Percentiles rank a stretch among this genome's conserved stretches.
These are phyloP conservation scores for Stephanocyclus meneghinianus DNA, from an alignment of 352 stramenopile species.

Conservation along the genomic window DNA sequence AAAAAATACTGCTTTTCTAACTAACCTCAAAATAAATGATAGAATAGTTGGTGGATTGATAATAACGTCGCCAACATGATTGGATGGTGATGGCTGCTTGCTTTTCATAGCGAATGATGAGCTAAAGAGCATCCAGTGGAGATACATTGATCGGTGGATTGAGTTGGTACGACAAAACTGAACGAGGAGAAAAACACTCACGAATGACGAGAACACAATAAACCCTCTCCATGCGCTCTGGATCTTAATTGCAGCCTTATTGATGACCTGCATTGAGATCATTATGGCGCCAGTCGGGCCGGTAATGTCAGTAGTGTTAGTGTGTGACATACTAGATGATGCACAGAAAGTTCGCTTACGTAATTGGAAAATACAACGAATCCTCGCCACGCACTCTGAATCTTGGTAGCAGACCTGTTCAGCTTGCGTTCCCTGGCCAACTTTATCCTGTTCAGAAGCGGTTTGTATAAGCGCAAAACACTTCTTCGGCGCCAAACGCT, in stretches of 20 bases:
- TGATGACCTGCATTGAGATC: conserved; percentile 14
- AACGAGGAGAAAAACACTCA: background rate
- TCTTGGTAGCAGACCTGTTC: conserved; percentile 52
- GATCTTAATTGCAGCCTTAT: conserved; percentile 33
- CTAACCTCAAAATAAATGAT: conserved; percentile 42
- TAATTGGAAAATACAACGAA: conserved; percentile 32
- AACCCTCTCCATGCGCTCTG: conserved; percentile 53
- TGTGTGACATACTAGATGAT: conserved; percentile 35
- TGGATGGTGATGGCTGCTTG: conserved; percentile 42
- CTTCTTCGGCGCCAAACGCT: conserved; percentile 41
- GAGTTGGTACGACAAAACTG: background rate
- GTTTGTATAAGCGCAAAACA: conserved; percentile 38
- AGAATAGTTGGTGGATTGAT: conserved; percentile 45
- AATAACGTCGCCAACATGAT: conserved; percentile 41
- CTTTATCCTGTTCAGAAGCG: conserved; percentile 44
- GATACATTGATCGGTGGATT: background rate
- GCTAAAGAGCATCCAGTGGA: background rate
- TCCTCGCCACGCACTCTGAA: conserved; percentile 58
- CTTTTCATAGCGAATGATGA: conserved; percentile 19
- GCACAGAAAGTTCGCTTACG: background rate
- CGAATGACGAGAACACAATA: conserved; percentile 14
- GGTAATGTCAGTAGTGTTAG: conserved; percentile 56
- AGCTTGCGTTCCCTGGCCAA: conserved; percentile 41
- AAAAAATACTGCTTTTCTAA: background rate
- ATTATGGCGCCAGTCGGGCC: conserved; percentile 7